Conservation (phyloP, 2,329 filamentous ascomycete species). For the Trichoderma asperellum region DNA sequence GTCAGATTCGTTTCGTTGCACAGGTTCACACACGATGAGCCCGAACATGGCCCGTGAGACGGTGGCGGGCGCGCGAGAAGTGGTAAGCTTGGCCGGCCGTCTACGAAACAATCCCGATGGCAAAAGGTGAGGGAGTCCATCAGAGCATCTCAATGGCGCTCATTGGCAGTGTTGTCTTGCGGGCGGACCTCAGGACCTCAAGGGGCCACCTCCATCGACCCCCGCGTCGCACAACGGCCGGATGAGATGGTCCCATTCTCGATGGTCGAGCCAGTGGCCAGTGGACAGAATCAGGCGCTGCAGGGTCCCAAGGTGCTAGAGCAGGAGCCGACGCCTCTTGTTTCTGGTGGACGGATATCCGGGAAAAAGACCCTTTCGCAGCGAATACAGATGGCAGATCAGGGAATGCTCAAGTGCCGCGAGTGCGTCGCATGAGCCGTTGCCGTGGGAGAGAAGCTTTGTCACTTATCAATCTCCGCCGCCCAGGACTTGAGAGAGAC, state of each 20-base stretch:
- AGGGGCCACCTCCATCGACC: slow-evolving; percentile 15
- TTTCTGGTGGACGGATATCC: slow-evolving; percentile 21
- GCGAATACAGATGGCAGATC: not conserved
- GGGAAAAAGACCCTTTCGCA: slow-evolving; percentile 8
- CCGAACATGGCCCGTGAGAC: slow-evolving; percentile 15
- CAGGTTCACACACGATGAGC: slow-evolving; percentile 1
- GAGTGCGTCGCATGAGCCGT: slow-evolving; percentile 9
- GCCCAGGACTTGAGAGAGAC: not conserved
- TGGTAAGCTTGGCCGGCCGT: slow-evolving; percentile 20
- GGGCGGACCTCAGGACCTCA: slow-evolving; percentile 14
- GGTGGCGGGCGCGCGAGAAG: slow-evolving; percentile 1
- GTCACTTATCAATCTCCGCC: slow-evolving; percentile 30
- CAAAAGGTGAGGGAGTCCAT: slow-evolving; percentile 1
- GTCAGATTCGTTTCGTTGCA: slow-evolving; percentile 19
- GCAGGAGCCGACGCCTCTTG: slow-evolving; percentile 7
- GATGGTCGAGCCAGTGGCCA: slow-evolving; percentile 2
- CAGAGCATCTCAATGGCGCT: slow-evolving; percentile 3
- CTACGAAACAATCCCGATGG: not conserved
- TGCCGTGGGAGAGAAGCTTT: slow-evolving; percentile 26
- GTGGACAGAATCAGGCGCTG: not conserved
- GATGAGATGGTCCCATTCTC: slow-evolving; percentile 17
- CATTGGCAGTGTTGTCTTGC: slow-evolving; percentile 7
- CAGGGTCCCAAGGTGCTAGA: slow-evolving; percentile 2
- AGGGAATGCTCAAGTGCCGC: slow-evolving; percentile 11
- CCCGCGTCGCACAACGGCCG: slow-evolving; percentile 7